Base-by-base conservation (phyloP, 2,329 filamentous ascomycete species). In the Aspergillus pseudoviridinutans region DNA sequence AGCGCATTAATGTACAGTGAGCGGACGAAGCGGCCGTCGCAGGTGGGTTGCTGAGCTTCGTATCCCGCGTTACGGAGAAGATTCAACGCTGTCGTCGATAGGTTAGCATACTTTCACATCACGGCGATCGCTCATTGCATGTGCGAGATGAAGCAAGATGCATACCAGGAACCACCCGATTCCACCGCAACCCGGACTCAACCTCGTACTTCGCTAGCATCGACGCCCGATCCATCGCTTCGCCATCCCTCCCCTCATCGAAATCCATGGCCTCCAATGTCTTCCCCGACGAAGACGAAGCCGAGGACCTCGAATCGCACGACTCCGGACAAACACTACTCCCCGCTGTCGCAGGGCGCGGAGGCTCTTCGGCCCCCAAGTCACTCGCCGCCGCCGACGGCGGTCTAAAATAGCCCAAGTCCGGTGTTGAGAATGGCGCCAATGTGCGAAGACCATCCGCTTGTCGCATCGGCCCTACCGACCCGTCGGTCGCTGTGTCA, bases 1-100 rank as follows among this genome's bases (percentile, higher is more conserved):
- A 76, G 42, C 1, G 72, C 72, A 58, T 69, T 70, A 35, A 77
- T 67, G 44, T 71, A 74, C 14, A 75, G 65, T 1, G 68, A 71
- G 8, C 73, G 68, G 47, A 69, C 63, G 8, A 75, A 64, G n/a
- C 61, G 65, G 22, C 58, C 63, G 56, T 75, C 73, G 8, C 70
- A 61, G 2, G 66, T 63, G 10, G 64, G 55, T 53, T 68, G 69
- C 56, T 74, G 71, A 1, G 68, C 70, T 61, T 76, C 74, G 27
- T 66, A 68, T 2, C 68, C 64, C 20, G 72, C 71, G 63, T 68
- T 73, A 14, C 69, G 71, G 25, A 76, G 67, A 47, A 75, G 66
- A 47, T 66, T 70, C 47, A 73, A 68, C 4, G 73, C 74, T 76
- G 49, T 22, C 42, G 32, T 35, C 27, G 27, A 47, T 10, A 49